Conservation (phyloP, 495 filamentous ascomycete species). For the Mycothermus thermophilus region DNA sequence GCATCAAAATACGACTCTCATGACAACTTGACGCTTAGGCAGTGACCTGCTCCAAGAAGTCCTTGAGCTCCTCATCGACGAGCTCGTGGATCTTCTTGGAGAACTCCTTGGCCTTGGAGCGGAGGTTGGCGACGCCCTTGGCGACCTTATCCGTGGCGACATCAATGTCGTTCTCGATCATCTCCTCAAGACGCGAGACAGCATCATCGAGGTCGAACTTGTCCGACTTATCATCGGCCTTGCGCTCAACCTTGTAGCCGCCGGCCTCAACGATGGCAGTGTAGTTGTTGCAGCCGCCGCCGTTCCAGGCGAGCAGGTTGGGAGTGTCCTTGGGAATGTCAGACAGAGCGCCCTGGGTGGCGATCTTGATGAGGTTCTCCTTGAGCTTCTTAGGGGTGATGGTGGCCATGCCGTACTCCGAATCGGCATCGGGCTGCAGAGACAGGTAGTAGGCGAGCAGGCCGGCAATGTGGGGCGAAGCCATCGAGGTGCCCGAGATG, state of each 20-base stretch:
- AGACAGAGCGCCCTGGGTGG: conserved; percentile 62
- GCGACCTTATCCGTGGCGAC: conserved; percentile 40
- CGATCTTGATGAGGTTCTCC: conserved; percentile 68
- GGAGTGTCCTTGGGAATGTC: conserved; percentile 77
- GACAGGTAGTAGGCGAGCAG: conserved; percentile 96
- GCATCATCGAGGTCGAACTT: conserved; percentile 15
- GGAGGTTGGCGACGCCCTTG: conserved; percentile 31
- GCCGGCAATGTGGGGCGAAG: conserved; percentile 92
- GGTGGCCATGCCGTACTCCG: conserved; percentile 72
- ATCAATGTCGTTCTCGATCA: conserved; percentile 44
- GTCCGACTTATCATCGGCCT: conserved; percentile 17
- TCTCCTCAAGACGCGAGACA: conserved; percentile 43
- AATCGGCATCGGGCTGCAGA: conserved; percentile 77
- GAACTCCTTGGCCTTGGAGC: conserved; percentile 34
- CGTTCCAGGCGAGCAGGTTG: conserved; percentile 94
- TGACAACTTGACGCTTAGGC: conserved; percentile 15
- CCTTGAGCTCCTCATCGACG: conserved; percentile 52
- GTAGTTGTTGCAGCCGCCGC: conserved; percentile 87
- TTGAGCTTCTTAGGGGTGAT: conserved; percentile 94
- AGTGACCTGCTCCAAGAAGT: conserved; percentile 49
- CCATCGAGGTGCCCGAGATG: conserved; percentile 99
- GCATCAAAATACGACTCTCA: neutral
- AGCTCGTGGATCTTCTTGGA: conserved; percentile 40
- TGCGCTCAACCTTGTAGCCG: conserved; percentile 36
- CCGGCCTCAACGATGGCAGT: conserved; percentile 62